phyloP scores from a whole-genome alignment of 2,329 filamentous ascomycete species.

The Nigrograna mackinnonii region DNA sequence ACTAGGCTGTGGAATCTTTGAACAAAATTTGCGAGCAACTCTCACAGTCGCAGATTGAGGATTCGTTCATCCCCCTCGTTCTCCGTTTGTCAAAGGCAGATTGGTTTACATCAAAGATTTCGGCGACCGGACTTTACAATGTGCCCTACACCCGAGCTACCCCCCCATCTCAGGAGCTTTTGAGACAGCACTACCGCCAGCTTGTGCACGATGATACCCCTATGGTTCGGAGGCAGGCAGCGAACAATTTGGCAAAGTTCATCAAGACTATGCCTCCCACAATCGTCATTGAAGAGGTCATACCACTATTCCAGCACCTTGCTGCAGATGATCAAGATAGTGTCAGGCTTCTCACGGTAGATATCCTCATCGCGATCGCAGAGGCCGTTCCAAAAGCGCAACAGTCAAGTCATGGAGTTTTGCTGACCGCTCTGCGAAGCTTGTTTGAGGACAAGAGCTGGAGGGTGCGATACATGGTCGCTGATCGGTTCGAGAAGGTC shows the following conservation, averaged over 20 bases:
- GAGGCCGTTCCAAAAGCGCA: constrained; percentile 98
- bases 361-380: constrained; percentile 93
- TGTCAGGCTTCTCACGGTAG: constrained; percentile 91
- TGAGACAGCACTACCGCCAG: constrained; percentile 88
- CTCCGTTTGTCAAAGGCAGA: constrained; percentile 97
- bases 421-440: constrained; percentile 86
- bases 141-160: constrained; percentile 91
- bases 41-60: constrained; percentile 89
- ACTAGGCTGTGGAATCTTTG: constrained; percentile 92
- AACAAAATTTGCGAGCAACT: constrained; percentile 98
- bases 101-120: constrained; percentile 99
- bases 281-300: constrained; percentile 97
- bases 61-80: constrained; percentile 94
- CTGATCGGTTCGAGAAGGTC: constrained; percentile 96
- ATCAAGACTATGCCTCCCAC: constrained; percentile 93
- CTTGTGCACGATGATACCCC: constrained; percentile 98
- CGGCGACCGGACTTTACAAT: constrained; percentile 93
- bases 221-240: constrained; percentile 96
- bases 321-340: constrained; percentile 97
- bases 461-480: constrained; percentile 99
- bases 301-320: constrained; percentile 96
- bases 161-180: constrained; percentile 82
- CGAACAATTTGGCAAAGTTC: constrained; percentile 95
- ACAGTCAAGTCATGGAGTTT: constrained; percentile 91
- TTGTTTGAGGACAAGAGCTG: constrained; percentile 99